Evolutionary conservation across 306 rosid species (phyloP).

Genomic region (Clitoria ternatea): DNA sequence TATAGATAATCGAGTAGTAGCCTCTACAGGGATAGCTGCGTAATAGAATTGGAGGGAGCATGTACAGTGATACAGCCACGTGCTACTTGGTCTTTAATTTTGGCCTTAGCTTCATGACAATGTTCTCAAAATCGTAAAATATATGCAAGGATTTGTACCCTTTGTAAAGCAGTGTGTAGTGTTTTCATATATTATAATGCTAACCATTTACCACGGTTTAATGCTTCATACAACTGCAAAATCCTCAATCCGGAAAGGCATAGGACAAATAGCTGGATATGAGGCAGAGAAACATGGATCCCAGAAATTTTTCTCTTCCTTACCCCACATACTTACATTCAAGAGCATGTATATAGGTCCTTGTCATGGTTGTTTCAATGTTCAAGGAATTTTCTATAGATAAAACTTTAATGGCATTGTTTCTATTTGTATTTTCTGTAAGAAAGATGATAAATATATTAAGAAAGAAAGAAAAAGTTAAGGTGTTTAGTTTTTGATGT

Average conservation of each 20-base stretch:
- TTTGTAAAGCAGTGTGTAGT: not conserved
- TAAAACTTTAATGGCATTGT: not conserved
- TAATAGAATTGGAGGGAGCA: not conserved
- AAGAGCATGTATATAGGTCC: not conserved
- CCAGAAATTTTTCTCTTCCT: not conserved
- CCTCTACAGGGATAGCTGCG: not conserved
- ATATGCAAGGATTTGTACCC: not conserved
- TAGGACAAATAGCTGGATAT: not conserved
- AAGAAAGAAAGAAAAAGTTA: too few species aligned
- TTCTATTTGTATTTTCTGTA: too few species aligned
- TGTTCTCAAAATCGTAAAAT: slow-evolving; percentile 5
- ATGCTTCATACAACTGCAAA: not conserved
- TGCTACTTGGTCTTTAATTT: slow-evolving; percentile 17
- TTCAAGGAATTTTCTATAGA: not conserved
- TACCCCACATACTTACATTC: not conserved
- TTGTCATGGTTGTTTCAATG: not conserved
- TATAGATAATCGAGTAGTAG: slow-evolving; percentile 9
- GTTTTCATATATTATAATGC: not conserved
- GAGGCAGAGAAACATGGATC: not conserved
- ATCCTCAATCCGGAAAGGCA: not conserved
- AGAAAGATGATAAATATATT: too few species aligned
- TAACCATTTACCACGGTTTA: not conserved
- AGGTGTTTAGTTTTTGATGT: too few species aligned
- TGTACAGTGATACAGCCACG: slow-evolving; percentile 19
- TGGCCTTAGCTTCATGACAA: not conserved